Evolutionary conservation across 1,284 basidiomycete genomes (phyloP), one percentile per base, ranked within the genome.

Genomic region (Megacollybia platyphylla): DNA sequence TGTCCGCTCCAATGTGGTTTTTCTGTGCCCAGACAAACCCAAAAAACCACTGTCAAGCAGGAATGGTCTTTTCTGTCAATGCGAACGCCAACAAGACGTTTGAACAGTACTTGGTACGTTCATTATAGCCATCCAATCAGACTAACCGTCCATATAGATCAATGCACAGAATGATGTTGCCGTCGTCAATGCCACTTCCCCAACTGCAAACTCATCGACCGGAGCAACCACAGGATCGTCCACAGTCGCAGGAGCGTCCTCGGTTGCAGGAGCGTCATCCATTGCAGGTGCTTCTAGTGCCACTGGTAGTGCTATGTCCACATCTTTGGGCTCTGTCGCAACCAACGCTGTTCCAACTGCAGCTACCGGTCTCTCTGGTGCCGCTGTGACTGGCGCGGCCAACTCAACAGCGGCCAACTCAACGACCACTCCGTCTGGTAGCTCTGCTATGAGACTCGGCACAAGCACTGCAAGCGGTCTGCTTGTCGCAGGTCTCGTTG

Each of bases 1-100:
- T 42, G 11, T 41, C 48, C 10, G 39, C 48, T 29, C 53, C 54
- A 3, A 47, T 56, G 11, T 56, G 54, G 54, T 55, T 55, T 49
- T 55, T 49, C 47, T 56, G 54, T 42, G 46, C 43, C 2, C 54
- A 55, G 31, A 34, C 31, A 34, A 34, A 15, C 18, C 26, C 18
- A n/a, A 34, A 48, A 45, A 11, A 34, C 15, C 49, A 50, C 31
- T 50, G 49, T 34, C 26, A 38, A 29, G 30, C 34, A 7, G 49
- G 49, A 28, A 50, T 50, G 49, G 49, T 50, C 5, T 48, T 50
- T 31, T 42, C 45, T 4, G 41, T 50, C 37, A 50, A 50, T 31
- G 47, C 49, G 2, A 50, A 47, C n/a, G 45, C 45, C 11, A 39
- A 43, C 11, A 43, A 45, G 42, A 48, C 42, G 20, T 48, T 46